Conservation (phyloP, 1,284 basidiomycete species). For the Amylostereum chailletii region DNA sequence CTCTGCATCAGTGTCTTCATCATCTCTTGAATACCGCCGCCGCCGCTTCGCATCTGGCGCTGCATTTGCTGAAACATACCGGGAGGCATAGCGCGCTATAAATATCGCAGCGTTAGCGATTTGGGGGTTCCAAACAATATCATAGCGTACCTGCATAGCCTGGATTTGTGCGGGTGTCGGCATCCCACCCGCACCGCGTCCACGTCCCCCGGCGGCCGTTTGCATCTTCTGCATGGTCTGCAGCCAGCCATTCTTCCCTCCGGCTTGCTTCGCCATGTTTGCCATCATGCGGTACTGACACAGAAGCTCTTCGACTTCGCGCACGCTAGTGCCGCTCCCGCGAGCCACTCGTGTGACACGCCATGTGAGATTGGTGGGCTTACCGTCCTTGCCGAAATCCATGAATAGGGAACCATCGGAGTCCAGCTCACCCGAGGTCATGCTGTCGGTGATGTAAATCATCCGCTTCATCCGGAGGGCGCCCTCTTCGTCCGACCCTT, state of each 20-base stretch:
- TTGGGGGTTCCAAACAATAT: constrained; percentile 1
- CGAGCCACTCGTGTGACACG: constrained; percentile 84
- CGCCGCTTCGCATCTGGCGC: constrained; percentile 63
- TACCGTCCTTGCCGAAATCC: constrained; percentile 76
- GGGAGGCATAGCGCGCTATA: constrained; percentile 80
- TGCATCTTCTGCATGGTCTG: constrained; percentile 87
- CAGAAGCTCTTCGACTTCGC: constrained; percentile 94
- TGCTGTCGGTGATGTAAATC: constrained; percentile 98
- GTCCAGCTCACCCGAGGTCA: constrained; percentile 90
- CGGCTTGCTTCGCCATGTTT: constrained; percentile 94
- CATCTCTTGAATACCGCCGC: constrained; percentile 90
- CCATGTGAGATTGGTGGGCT: constrained; percentile 77
- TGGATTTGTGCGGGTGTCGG: constrained; percentile 88
- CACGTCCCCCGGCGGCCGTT: constrained; percentile 74
- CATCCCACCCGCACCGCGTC: constrained; percentile 78
- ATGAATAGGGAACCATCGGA: constrained; percentile 91
- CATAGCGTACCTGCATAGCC: constrained; percentile 69
- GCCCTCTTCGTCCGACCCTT: constrained; percentile 89
- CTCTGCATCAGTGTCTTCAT: constrained; percentile 95
- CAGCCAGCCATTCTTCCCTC: constrained; percentile 93
- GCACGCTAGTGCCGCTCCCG: constrained; percentile 92
- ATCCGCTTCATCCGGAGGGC: constrained; percentile 91
- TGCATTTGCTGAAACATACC: constrained; percentile 85
- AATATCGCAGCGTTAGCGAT: constrained; percentile 3
- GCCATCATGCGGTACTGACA: constrained; percentile 97